phyloP scores from a whole-genome alignment of 768 basidiomycete genomes.

The Cyclocybe cylindracea region DNA sequence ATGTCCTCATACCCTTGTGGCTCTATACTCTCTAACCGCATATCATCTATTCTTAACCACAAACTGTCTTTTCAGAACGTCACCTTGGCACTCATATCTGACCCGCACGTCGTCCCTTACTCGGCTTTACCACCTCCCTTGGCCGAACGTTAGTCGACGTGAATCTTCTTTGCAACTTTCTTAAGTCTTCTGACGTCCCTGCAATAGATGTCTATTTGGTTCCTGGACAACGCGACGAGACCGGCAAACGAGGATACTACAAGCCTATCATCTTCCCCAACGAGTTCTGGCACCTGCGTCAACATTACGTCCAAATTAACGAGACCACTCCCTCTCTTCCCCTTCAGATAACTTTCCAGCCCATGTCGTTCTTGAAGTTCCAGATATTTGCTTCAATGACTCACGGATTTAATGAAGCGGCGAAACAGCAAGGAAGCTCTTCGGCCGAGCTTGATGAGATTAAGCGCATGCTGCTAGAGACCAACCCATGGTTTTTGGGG shows the following conservation, averaged over 20 bases:
- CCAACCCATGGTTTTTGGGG: constrained; percentile 85
- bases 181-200: not conserved
- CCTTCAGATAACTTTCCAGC: constrained; percentile 79
- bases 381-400: constrained; percentile 85
- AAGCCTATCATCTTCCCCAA: constrained; percentile 91
- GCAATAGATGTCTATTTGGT: constrained; percentile 63
- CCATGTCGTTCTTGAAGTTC: constrained; percentile 87
- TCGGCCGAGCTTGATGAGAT: constrained; percentile 89
- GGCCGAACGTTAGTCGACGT: constrained; percentile 53
- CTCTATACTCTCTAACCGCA: not conserved
- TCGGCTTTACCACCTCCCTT: constrained; percentile 59
- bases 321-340: constrained; percentile 77
- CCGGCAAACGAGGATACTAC: constrained; percentile 70
- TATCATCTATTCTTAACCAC: too few species aligned
- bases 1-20: constrained; percentile 15
- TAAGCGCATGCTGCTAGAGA: constrained; percentile 91
- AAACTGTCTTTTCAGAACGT: constrained; percentile 66
- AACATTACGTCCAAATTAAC: constrained; percentile 85
- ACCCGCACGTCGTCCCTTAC: constrained; percentile 56
- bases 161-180: constrained; percentile 10
- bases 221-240: constrained; percentile 58
- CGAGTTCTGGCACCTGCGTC: constrained; percentile 91
- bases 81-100: constrained; percentile 83
- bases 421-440: constrained; percentile 68
- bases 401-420: constrained; percentile 83